phyloP scores from a whole-genome alignment of 2,329 filamentous ascomycete genomes.

The Aureobasidium sp. region DNA sequence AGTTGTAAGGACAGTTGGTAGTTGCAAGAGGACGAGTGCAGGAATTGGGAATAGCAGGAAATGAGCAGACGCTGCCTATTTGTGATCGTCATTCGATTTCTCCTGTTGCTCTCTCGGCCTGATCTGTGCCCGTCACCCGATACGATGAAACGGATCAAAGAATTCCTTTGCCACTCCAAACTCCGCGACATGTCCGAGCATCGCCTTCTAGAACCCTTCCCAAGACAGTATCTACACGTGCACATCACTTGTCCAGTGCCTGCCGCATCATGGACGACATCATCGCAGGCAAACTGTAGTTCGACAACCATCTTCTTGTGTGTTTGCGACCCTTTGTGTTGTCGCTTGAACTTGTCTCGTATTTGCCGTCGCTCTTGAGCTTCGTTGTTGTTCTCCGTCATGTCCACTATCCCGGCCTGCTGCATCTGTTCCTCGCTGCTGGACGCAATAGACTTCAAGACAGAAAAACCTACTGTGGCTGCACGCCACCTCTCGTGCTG shows the following conservation, averaged over 20 bases:
- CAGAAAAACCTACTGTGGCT: conserved; percentile 54
- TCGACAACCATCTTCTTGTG: neutral
- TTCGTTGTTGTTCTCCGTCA: conserved; percentile 15
- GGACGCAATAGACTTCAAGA: conserved; percentile 46
- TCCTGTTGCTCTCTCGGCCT: conserved; percentile 5
- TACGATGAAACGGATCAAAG: neutral
- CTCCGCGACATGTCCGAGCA: neutral
- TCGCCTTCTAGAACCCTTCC: conserved; percentile 7
- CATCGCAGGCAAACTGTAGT: neutral
- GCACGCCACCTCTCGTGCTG: conserved; percentile 64
- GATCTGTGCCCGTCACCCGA: conserved; percentile 1
- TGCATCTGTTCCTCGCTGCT: conserved; percentile 64
- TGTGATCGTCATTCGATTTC: conserved; percentile 12
- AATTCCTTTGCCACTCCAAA: conserved; percentile 6
- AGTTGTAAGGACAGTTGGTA: neutral
- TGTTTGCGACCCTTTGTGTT: neutral
- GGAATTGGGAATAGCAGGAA: neutral
- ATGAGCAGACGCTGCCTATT: neutral
- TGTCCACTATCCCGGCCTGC: conserved; percentile 44
- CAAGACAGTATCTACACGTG: neutral
- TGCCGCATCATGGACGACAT: neutral
- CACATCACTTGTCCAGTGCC: neutral
- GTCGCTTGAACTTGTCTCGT: neutral
- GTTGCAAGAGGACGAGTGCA: neutral
- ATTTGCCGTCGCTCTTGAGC: neutral